Conservation (phyloP, 768 basidiomycete genomes). For the Cyclocybe cylindracea region DNA sequence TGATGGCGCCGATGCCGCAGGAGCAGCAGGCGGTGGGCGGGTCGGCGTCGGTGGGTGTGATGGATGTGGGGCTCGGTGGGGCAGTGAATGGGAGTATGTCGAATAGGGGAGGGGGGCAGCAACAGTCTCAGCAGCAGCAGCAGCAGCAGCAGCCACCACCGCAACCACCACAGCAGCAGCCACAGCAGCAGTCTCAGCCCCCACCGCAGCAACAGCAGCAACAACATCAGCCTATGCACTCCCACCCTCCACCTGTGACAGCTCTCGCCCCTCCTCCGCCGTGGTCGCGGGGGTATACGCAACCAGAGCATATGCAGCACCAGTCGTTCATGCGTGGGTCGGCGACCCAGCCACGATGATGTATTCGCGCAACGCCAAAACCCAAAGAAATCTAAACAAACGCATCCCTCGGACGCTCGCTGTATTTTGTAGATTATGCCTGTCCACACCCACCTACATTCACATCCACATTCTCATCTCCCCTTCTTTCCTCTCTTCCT, state of each 20-base stretch:
- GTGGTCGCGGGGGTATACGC: slow-evolving; percentile 28
- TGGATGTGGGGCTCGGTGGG: too few species aligned
- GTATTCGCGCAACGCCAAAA: too few species aligned
- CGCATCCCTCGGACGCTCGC: too few species aligned
- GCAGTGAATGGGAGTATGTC: too few species aligned
- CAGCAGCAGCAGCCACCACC: slow-evolving; percentile 16
- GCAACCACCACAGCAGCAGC: slow-evolving; percentile 8
- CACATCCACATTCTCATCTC: neutral
- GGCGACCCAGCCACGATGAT: slow-evolving; percentile 14
- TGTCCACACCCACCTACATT: too few species aligned
- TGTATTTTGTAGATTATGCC: too few species aligned
- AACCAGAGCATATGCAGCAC: slow-evolving; percentile 35
- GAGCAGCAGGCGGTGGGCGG: neutral
- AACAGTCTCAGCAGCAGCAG: too few species aligned
- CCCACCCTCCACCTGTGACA: slow-evolving; percentile 6
- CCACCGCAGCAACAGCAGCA: slow-evolving; percentile 13
- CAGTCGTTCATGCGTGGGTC: slow-evolving; percentile 38
- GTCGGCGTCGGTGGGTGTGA: neutral
- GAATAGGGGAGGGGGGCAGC: too few species aligned
- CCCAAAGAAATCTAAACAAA: too few species aligned
- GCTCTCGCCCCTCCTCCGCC: slow-evolving; percentile 23
- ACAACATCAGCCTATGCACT: too few species aligned
- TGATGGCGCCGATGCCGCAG: slow-evolving; percentile 27
- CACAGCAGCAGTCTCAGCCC: slow-evolving; percentile 8
- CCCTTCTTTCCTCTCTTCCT: neutral